Evolutionary conservation across 108 stramenopile species (phyloP), one percentile per base, ranked within the genome.

Genomic region (Cyclostephanos tholiformis): DNA sequence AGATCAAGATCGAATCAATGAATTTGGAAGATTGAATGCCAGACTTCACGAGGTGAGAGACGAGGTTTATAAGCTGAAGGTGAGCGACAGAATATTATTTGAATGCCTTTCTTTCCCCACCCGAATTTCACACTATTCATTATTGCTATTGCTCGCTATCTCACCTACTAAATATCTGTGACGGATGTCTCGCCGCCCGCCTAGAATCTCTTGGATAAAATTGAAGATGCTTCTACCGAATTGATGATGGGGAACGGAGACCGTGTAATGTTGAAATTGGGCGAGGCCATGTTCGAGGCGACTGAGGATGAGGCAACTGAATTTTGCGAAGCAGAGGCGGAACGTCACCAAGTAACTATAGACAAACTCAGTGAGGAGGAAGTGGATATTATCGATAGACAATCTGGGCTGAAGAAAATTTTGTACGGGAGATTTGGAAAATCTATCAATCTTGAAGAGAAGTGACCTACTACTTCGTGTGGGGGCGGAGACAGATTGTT

Each of bases 221-320:
- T 97, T 25, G 95, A 96, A 69, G 97, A 97, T 82, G 97, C 97
- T 35, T 90, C 91, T n/a, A 94, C 97, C 35, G 97, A 97, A 84
- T 82, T 97, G 25, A 94, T 94, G 93, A 97, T 97, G 97, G 86
- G 87, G 1, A 71, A 75, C 19, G 90, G 87, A 8, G 91, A 89
- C 26, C 74, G 75, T 14, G 79, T 90, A 12, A 87, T 91, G 76
- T 64, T 97, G 41, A 49, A 91, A 22, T 67, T 92, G 49, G 97
- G 97, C 11, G 95, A 95, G 53, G 86, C 97, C 9, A 94, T 97
- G 71, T 88, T 97, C 71, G 89, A 94, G 66, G 80, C 82, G 10
- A 64, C 85, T 0, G 97, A 97, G 72, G 95, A 96, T 35, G 87
- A 91, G 35, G 97, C 95, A 9, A 97, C 93, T 0, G 89, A 92